These are phyloP conservation scores for Poronia punctata DNA, from an alignment of 495 filamentous ascomycete genomes.

Conservation along the genomic window DNA sequence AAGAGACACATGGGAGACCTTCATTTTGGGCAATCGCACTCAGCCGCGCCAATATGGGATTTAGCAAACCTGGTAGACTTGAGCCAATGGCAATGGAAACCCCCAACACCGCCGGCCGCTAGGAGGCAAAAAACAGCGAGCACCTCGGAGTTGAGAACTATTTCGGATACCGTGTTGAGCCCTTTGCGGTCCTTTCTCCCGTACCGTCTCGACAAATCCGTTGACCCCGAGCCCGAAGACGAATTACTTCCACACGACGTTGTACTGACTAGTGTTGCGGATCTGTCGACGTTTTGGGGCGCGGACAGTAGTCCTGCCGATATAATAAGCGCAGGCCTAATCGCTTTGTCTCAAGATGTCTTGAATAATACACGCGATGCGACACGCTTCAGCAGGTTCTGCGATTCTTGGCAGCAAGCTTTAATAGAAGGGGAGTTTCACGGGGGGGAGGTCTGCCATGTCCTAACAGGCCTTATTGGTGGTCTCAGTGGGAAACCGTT, in stretches of 20 bases:
- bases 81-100: constrained; percentile 43
- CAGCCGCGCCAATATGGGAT: constrained; percentile 31
- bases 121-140: constrained; percentile 3
- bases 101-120: constrained; percentile 25
- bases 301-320: constrained; percentile 4
- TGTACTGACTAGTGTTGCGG: neutral
- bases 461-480: constrained; percentile 15
- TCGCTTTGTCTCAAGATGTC: constrained; percentile 1
- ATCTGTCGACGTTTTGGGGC: constrained; percentile 6
- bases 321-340: constrained; percentile 11
- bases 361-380: neutral
- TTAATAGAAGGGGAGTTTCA: constrained; percentile 8
- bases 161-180: neutral
- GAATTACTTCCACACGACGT: neutral
- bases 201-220: neutral
- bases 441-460: constrained; percentile 7
- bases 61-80: constrained; percentile 32
- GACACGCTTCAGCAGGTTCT: constrained; percentile 14
- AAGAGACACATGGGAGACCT: constrained; percentile 42
- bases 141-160: neutral
- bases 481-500: constrained; percentile 2
- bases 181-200: neutral
- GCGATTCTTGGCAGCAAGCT: constrained; percentile 13
- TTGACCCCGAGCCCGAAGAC: neutral
- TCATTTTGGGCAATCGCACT: constrained; percentile 27